phyloP scores from a whole-genome alignment of 129 eudicot genomes.

The Flaveria bidentis region DNA sequence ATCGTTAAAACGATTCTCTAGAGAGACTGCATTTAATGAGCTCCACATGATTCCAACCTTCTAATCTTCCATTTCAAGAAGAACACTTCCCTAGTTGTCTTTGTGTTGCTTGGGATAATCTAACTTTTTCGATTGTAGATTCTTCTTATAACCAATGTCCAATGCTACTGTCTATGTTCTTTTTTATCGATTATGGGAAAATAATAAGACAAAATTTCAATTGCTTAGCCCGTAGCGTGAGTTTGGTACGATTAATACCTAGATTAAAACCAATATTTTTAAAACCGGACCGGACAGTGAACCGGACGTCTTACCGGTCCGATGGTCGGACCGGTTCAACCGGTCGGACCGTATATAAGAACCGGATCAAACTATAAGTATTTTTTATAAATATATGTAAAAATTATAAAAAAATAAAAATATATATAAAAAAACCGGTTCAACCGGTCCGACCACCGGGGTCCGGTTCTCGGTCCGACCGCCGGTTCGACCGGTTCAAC shows the following conservation, averaged over 20 bases:
- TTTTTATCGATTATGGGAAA: slow-evolving; percentile 23
- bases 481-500: too few relatives aligned
- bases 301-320: too few relatives aligned
- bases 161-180: slow-evolving; percentile 35
- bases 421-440: too few relatives aligned
- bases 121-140: slow-evolving; percentile 35
- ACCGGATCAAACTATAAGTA: too few relatives aligned
- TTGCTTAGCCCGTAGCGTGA: not conserved
- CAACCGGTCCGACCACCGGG: too few relatives aligned
- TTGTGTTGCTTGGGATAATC: slow-evolving; percentile 36
- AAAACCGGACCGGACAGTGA: too few relatives aligned
- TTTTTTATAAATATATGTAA: too few relatives aligned
- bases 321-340: too few relatives aligned
- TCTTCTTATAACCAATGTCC: slow-evolving; percentile 38
- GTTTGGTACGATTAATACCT: not conserved
- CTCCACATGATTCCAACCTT: slow-evolving; percentile 99
- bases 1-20: slow-evolving; percentile 55
- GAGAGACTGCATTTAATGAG: slow-evolving; percentile 73
- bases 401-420: too few relatives aligned
- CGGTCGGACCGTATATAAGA: too few relatives aligned
- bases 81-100: slow-evolving; percentile 68
- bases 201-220: slow-evolving; percentile 26
- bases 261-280: too few relatives aligned
- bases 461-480: too few relatives aligned
- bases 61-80: slow-evolving; percentile 81